Evolutionary conservation across 2,329 filamentous ascomycete species (phyloP).

Genomic region (Microcyclospora pomicola): DNA sequence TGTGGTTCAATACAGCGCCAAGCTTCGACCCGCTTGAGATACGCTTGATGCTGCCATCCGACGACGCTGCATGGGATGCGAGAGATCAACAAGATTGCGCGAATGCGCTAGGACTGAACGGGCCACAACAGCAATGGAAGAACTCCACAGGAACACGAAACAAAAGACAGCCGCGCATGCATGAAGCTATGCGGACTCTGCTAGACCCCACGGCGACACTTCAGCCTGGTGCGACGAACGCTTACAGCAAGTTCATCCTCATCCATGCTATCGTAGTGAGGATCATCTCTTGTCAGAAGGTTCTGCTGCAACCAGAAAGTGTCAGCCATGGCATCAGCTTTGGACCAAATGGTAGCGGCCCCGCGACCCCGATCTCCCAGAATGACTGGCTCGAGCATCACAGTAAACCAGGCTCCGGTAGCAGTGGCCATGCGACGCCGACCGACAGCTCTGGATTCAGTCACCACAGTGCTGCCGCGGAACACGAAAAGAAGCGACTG

Average conservation of each 20-base stretch:
- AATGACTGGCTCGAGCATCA: conserved; percentile 44
- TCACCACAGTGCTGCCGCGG: conserved; percentile 34
- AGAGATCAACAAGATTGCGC: conserved; percentile 45
- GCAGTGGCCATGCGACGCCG: conserved; percentile 31
- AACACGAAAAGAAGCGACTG: conserved; percentile 35
- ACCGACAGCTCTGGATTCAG: conserved; percentile 26
- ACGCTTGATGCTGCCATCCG: conserved; percentile 52
- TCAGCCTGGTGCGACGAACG: conserved; percentile 52
- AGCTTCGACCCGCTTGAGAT: conserved; percentile 52
- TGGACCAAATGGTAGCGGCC: conserved; percentile 26
- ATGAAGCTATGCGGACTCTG: conserved; percentile 47
- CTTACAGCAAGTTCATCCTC: conserved; percentile 60
- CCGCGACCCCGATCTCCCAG: conserved; percentile 44
- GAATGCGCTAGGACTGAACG: conserved; percentile 49
- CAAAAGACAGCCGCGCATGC: conserved; percentile 50
- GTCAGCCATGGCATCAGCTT: conserved; percentile 16
- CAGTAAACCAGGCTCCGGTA: conserved; percentile 16
- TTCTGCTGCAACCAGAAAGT: conserved; percentile 14
- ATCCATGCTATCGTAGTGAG: conserved; percentile 55
- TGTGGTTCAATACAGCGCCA: conserved; percentile 58
- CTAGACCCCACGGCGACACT: conserved; percentile 46
- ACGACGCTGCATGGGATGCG: conserved; percentile 64
- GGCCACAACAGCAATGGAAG: conserved; percentile 39
- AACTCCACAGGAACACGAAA: conserved; percentile 52
- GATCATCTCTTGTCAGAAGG: conserved; percentile 40